Percentiles rank a stretch among this genome's conserved stretches.
Conservation (phyloP, 129 eudicot species). For the Smallanthus sonchifolius region DNA sequence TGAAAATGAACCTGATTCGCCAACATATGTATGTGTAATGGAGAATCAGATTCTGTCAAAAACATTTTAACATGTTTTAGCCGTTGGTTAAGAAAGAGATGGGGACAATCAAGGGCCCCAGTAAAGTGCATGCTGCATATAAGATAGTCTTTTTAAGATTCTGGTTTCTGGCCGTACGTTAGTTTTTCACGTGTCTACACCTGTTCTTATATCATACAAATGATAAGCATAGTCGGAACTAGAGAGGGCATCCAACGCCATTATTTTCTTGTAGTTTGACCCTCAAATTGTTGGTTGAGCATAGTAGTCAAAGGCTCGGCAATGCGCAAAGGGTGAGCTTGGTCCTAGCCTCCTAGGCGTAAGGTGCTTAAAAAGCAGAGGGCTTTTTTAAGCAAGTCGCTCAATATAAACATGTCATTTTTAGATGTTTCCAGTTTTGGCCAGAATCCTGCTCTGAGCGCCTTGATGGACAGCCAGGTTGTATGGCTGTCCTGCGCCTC, state of each 20-base stretch:
- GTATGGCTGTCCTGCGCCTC: too few relatives aligned
- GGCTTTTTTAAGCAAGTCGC: too few relatives aligned
- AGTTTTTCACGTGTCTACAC: conserved; percentile 13
- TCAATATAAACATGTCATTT: too few relatives aligned
- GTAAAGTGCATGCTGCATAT: not conserved
- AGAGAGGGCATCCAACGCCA: too few relatives aligned
- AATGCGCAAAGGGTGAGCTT: too few relatives aligned
- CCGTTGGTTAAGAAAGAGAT: not conserved
- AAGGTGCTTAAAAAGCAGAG: too few relatives aligned
- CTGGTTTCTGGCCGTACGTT: conserved; percentile 10
- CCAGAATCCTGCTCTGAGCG: too few relatives aligned
- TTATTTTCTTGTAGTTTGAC: too few relatives aligned
- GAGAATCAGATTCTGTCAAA: conserved; percentile 14
- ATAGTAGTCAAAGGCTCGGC: too few relatives aligned
- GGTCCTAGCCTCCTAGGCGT: too few relatives aligned
- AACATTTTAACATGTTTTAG: conserved; percentile 8
- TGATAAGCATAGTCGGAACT: not conserved
- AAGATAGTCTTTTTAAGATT: conserved; percentile 12
- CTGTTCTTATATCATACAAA: not conserved
- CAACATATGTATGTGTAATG: not conserved
- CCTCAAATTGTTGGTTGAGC: not conserved
- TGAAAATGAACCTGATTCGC: conserved; percentile 20
- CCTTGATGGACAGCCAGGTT: too few relatives aligned
- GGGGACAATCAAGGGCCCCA: conserved; percentile 17
- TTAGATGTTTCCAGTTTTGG: too few relatives aligned